These are phyloP conservation scores for Gymnopus androsaceus DNA, from an alignment of 1,284 basidiomycete species.

Conservation along the genomic window DNA sequence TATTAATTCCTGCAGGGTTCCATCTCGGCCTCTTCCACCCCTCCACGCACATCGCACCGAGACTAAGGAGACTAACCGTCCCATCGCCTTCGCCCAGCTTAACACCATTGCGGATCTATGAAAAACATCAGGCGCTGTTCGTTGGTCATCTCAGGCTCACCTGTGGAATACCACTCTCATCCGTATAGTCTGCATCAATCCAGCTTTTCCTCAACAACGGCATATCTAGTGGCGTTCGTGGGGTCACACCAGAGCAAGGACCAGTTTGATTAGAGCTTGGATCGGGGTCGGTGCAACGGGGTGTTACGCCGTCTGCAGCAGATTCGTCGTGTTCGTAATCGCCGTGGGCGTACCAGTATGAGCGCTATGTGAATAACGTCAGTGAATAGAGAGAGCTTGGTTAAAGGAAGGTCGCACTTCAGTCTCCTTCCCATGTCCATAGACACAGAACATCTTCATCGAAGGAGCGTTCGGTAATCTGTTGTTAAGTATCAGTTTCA, in stretches of 20 bases:
- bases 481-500: background rate
- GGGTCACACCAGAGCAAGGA: conserved; percentile 38
- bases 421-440: conserved; percentile 96
- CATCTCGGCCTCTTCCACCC: conserved; percentile 91
- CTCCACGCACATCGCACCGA: conserved; percentile 94
- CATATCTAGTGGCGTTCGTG: conserved; percentile 55
- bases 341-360: conserved; percentile 81
- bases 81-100: conserved; percentile 95
- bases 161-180: conserved; percentile 64
- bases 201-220: conserved; percentile 66
- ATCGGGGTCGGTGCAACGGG: conserved; percentile 37
- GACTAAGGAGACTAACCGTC: conserved; percentile 86
- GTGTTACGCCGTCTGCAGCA: conserved; percentile 44
- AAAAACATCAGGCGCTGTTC: background rate
- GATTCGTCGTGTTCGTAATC: conserved; percentile 69
- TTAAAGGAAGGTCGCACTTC: conserved; percentile 62
- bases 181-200: conserved; percentile 84
- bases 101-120: conserved; percentile 73
- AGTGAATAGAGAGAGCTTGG: background rate
- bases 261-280: conserved; percentile 23
- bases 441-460: conserved; percentile 93
- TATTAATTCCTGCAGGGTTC: conserved; percentile 90
- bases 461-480: conserved; percentile 90
- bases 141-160: conserved; percentile 32
- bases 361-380: conserved; percentile 49